Evolutionary conservation across 176 grass and related monocot species (phyloP), one percentile per base, ranked within the genome.

Genomic region (Alloteropsis semialata): DNA sequence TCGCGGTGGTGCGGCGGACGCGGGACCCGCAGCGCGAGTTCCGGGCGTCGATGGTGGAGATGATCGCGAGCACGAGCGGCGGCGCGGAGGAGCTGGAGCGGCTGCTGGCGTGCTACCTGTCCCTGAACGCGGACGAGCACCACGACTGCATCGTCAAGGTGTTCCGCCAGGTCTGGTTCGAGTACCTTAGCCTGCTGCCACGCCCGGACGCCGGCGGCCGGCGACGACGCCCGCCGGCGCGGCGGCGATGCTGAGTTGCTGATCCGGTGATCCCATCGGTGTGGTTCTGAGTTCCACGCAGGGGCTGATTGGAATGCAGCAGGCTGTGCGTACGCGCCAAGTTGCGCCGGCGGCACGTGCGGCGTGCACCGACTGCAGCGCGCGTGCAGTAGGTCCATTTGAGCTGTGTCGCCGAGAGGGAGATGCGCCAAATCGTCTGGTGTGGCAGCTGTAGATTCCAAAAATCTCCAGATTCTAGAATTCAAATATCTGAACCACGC

Each of bases 111-210:
- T 97, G 94, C 77, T 97, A 97, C 85, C 91, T 97, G 22, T 75
- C 94, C 10, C 85, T 97, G 42, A 97, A 97, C 81, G 72, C 91
- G 36, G 91, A 94, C 77, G 91, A 97, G 87, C 91, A 97, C 83
- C 91, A 97, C 74, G 84, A 88, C 50, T 86, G 92, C 62, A 97
- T 97, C 81, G 87, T 97, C 73, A 92, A 94, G 84, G 87, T 97
- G 69, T 97, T 97, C 75, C 85, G 85, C 43, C 91, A 97, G 74
- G 87, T 94, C 38, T 92, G 87, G 74, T 94, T 88, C 77, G 89
- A 97, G 44, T 71, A 86, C 58, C 39, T 92, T 21, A 88, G 72
- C 68, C 83, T 77, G 63, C 78, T 76, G 56, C 36, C 8, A 3
- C 72, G 64, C 8, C 49, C 25, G 21, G 46, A 59, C 13, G 41